Base-by-base conservation (phyloP, 352 stramenopile species). In the Phytophthora nicotianae region DNA sequence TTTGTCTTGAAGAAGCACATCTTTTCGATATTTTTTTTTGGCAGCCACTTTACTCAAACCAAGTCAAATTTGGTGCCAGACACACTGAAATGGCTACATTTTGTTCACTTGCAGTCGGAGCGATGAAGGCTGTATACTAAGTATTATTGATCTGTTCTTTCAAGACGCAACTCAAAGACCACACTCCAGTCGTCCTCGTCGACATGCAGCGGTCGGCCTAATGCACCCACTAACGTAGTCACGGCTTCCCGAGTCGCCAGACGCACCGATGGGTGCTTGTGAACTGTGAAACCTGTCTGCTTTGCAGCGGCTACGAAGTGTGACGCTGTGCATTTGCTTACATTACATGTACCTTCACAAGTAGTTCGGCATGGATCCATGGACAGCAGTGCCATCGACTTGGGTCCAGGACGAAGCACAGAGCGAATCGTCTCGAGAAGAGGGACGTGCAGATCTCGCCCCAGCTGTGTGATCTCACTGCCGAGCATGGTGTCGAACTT, bases 381-480 rank as follows among this genome's bases (percentile, higher is more conserved):
- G 6, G 76, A 85, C 27, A 88, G 67, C 21, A 88, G 56, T 49
- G 79, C 79, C 13, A 80, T 48, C 1, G 69, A 72, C 32, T 59
- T 58, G 14, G 42, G 24, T 24, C 23, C 43, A 50, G 73, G 72
- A 20, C 64, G 58, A 29, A 80, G 62, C 5, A 85, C 57, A 20
- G 17, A 51, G 10, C 51, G 55, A 14, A 88, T 71, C 7, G 72
- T 85, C 50, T 85, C 58, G 1, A 88, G 59, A 14, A 88, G 50
- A 14, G 74, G 72, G 0, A 21, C 32, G 37, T 88, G 79, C 16
- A 82, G 48, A 38, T 59, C 57, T 32, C 79, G 59, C 0, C 79
- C 79, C 23, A 88, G 21, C 55, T 88, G 79, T 5, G 79, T 88
- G 61, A 86, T 76, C 49, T 88, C 79, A 55, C 79, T 88, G 40